A percentile compares a stretch with the other conserved stretches of the same genome.
These are phyloP conservation scores for Trichomonascaceae sp. DNA, from an alignment of 1,139 yeast species.

Conservation along the genomic window DNA sequence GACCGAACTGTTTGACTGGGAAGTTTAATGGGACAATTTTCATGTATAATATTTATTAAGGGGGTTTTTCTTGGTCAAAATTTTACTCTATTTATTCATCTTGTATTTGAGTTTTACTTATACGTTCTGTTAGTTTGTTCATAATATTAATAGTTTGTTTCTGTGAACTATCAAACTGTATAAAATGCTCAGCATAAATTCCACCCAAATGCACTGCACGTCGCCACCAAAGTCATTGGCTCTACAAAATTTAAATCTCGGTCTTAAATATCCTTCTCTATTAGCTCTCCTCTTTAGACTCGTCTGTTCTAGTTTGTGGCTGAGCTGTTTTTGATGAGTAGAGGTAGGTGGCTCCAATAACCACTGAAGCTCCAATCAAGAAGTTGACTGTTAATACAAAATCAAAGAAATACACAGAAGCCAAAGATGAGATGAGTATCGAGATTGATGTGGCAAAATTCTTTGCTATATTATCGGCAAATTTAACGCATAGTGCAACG, in stretches of 20 bases:
- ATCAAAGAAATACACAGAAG: conserved; percentile 33
- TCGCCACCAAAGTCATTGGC: not conserved
- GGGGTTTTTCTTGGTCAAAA: not conserved
- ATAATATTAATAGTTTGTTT: not conserved
- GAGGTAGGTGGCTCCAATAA: conserved; percentile 35
- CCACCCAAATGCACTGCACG: not conserved
- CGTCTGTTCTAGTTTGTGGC: not conserved
- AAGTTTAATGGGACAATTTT: not conserved
- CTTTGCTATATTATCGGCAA: conserved; percentile 40
- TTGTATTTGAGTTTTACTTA: not conserved
- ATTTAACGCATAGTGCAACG: conserved; percentile 39
- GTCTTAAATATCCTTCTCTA: not conserved
- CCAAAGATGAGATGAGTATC: conserved; percentile 36
- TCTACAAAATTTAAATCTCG: not conserved
- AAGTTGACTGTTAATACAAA: conserved; percentile 34
- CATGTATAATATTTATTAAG: not conserved
- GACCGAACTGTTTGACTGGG: not conserved
- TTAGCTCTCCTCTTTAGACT: not conserved
- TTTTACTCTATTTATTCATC: not conserved
- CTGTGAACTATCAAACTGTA: not conserved
- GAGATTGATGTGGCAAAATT: conserved; percentile 41
- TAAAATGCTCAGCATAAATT: not conserved
- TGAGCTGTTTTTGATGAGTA: conserved; percentile 20
- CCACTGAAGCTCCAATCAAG: conserved; percentile 34
- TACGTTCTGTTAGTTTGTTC: not conserved